Conservation (phyloP, 192 early-diverging fungal species). For the Gigaspora rosea region DNA sequence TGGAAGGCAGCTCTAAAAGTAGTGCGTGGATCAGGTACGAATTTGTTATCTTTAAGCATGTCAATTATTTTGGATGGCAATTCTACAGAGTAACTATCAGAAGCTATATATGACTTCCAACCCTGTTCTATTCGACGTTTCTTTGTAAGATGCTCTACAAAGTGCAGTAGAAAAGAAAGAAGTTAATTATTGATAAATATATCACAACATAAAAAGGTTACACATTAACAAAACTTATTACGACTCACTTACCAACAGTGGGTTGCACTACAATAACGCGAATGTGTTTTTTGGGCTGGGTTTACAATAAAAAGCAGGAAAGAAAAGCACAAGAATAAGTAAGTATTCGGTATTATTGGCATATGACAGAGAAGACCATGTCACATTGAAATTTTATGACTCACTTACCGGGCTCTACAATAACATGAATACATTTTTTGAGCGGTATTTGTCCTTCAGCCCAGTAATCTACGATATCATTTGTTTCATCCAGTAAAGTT, state of each 20-base stretch:
- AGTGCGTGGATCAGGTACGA: neutral
- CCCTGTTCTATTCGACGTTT: slow-evolving; percentile 7
- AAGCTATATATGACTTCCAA: slow-evolving; percentile 10
- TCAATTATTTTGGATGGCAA: slow-evolving; percentile 19
- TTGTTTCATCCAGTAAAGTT: too few relatives aligned
- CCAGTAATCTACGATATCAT: too few relatives aligned
- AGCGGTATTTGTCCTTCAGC: too few relatives aligned
- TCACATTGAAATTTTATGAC: too few relatives aligned
- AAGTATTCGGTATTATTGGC: too few relatives aligned
- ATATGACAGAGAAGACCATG: too few relatives aligned
- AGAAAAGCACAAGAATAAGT: too few relatives aligned
- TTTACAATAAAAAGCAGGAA: neutral
- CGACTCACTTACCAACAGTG: too few relatives aligned
- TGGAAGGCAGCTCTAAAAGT: neutral
- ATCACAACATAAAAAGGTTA: slow-evolving; percentile 4
- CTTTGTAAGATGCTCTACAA: neutral
- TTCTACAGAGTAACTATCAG: slow-evolving; percentile 17
- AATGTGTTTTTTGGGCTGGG: neutral
- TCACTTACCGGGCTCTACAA: too few relatives aligned
- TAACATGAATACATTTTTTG: too few relatives aligned
- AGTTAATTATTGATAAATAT: slow-evolving; percentile 27
- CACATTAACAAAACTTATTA: too few relatives aligned
- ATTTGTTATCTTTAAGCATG: neutral
- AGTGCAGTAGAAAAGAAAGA: slow-evolving; percentile 21
- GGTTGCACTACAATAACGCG: too few relatives aligned